Base-by-base conservation (phyloP, 768 basidiomycete genomes). In the Mycena latifolia region DNA sequence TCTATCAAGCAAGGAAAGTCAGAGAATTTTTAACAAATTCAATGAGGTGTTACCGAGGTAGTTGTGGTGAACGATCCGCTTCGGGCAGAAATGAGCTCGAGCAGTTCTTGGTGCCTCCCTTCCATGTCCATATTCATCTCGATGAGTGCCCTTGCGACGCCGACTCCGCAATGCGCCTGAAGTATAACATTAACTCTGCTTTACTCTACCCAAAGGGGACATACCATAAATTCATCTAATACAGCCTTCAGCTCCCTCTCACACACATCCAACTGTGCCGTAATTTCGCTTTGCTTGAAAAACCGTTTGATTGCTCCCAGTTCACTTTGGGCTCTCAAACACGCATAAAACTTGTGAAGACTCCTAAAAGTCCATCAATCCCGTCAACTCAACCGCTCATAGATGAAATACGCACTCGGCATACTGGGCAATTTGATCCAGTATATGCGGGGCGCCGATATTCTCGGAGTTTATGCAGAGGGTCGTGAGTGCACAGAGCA, bases 401-500 rank as follows among this genome's bases (percentile, higher is more conserved):
- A 5, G 41, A 43, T 43, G 20, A 4, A 4, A 43, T 56, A 29
- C 33, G 18, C 18, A 54, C 37, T 52, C 15, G 4, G 35, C 53
- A 29, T 55, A 55, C 10, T 43, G 37, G 25, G 54, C 54, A 7
- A 43, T 43, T 17, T 55, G 37, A 12, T 55, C 39, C 28, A 55
- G 54, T 39, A 43, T 18, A 12, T 43, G 8, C 17, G 54, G 2
- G 3, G 39, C 41, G 9, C 18, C 7, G 20, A 27, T 18, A 18
- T 55, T 17, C 5, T 55, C 54, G 7, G n/a, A n/a, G n/a, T n/a
- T n/a, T n/a, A n/a, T n/a, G n/a, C n/a, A n/a, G n/a, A n/a, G n/a
- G n/a, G n/a, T n/a, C n/a, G n/a, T n/a, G n/a, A n/a, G n/a, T n/a
- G n/a, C n/a, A n/a, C n/a, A n/a, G n/a, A n/a, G n/a, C n/a, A n/a